phyloP scores from a whole-genome alignment of 1,284 basidiomycete species.

The Amylostereum areolatum region DNA sequence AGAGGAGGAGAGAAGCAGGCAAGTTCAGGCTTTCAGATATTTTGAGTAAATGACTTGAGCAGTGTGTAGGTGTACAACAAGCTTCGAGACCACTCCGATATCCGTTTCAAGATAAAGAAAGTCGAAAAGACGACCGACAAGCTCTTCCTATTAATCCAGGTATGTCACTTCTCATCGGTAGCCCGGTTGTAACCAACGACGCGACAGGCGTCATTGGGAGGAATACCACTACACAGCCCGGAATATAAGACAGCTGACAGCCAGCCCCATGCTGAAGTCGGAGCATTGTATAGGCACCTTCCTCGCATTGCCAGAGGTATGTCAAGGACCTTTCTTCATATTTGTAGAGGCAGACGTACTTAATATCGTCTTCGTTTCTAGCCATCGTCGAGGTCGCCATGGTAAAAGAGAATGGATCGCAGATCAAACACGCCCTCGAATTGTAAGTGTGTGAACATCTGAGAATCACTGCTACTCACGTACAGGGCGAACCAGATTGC shows the following conservation, averaged over 20 bases:
- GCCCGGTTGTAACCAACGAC: background rate
- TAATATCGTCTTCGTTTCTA: slow-evolving; percentile 18
- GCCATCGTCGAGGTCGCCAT: slow-evolving; percentile 70
- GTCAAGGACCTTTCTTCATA: slow-evolving; percentile 1
- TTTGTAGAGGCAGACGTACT: background rate
- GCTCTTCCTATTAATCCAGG: slow-evolving; percentile 68
- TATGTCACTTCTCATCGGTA: slow-evolving; percentile 18
- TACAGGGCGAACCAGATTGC: slow-evolving; percentile 38
- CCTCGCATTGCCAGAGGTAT: slow-evolving; percentile 61
- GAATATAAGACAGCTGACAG: slow-evolving; percentile 68
- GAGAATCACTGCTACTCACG: background rate
- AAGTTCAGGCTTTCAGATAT: background rate
- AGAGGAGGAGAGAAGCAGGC: slow-evolving; percentile 69
- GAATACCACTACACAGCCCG: slow-evolving; percentile 56
- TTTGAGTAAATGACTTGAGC: slow-evolving; percentile 14
- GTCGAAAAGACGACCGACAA: slow-evolving; percentile 66
- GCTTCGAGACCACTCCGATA: slow-evolving; percentile 60
- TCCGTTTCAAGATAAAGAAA: slow-evolving; percentile 66
- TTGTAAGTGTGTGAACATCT: slow-evolving; percentile 36
- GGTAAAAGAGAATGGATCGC: slow-evolving; percentile 50
- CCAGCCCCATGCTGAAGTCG: slow-evolving; percentile 64
- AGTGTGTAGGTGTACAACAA: slow-evolving; percentile 51
- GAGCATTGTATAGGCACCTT: slow-evolving; percentile 62
- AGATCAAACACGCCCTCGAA: slow-evolving; percentile 67
- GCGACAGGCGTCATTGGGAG: slow-evolving; percentile 66